These are phyloP conservation scores for Plectranthus barbatus DNA, from an alignment of 257 asterid species.

Conservation along the genomic window DNA sequence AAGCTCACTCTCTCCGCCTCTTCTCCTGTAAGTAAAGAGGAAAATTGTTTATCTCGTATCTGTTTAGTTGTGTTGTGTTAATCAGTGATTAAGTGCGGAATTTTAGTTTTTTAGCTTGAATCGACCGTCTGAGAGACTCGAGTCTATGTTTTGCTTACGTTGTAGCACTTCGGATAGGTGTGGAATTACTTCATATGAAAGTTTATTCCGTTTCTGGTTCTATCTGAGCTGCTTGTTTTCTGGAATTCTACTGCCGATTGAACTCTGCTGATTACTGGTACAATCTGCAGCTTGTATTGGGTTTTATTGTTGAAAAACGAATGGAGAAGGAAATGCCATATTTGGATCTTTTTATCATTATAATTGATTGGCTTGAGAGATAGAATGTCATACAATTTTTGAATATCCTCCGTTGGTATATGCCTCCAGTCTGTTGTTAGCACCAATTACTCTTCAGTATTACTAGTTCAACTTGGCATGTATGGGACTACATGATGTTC, in stretches of 20 bases:
- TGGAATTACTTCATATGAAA: background rate
- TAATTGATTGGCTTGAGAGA: background rate
- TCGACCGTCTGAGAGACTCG: background rate
- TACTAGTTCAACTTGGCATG: background rate
- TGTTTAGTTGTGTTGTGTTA: background rate
- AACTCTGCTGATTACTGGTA: background rate
- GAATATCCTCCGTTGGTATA: background rate
- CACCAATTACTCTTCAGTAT: background rate
- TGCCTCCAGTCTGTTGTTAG: background rate
- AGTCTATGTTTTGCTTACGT: background rate
- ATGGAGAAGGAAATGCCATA: background rate
- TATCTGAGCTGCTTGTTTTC: background rate
- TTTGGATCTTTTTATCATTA: background rate
- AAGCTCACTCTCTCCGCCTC: conserved; percentile 84
- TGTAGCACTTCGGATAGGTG: background rate
- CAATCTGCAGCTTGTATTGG: background rate
- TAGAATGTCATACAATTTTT: conserved; percentile 3
- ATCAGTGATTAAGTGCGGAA: background rate
- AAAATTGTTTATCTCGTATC: background rate
- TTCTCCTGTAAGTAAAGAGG: conserved; percentile 67
- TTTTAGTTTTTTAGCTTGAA: conserved; percentile 2
- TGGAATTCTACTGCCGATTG: background rate
- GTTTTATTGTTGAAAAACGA: background rate
- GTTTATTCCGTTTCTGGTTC: background rate
- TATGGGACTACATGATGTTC: background rate